phyloP scores from a whole-genome alignment of 2,329 filamentous ascomycete species.

The Chrysoporthe puriensis region DNA sequence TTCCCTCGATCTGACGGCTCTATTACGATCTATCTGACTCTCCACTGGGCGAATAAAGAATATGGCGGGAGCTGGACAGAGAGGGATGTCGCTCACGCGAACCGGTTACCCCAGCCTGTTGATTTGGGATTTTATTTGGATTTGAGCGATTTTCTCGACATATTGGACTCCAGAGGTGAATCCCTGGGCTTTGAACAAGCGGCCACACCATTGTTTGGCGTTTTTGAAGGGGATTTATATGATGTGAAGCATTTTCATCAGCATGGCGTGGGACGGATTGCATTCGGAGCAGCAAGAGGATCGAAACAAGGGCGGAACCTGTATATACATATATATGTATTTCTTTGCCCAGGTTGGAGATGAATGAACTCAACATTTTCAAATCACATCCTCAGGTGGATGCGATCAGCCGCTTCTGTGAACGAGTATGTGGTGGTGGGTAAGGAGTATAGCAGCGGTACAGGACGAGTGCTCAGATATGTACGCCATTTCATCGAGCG shows the following conservation, averaged over 20 bases:
- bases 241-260: slow-evolving; percentile 16
- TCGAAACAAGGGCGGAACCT: not conserved
- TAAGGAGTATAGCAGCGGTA: too few species aligned
- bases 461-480: too few species aligned
- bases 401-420: not conserved
- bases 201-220: not conserved
- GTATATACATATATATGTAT: slow-evolving; percentile 3
- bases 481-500: too few species aligned
- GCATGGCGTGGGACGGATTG: slow-evolving; percentile 16
- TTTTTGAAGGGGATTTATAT: not conserved
- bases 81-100: slow-evolving; percentile 19
- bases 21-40: not conserved
- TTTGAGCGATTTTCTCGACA: not conserved
- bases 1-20: not conserved
- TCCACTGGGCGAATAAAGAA: not conserved
- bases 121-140: not conserved
- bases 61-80: not conserved
- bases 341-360: not conserved
- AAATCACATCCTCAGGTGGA: not conserved
- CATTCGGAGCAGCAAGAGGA: not conserved
- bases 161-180: not conserved
- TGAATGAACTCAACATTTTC: not conserved
- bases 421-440: not conserved
- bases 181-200: not conserved
- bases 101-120: not conserved